These are phyloP conservation scores for Solanum appendiculatum DNA, from an alignment of 257 asterid species.

Conservation along the genomic window DNA sequence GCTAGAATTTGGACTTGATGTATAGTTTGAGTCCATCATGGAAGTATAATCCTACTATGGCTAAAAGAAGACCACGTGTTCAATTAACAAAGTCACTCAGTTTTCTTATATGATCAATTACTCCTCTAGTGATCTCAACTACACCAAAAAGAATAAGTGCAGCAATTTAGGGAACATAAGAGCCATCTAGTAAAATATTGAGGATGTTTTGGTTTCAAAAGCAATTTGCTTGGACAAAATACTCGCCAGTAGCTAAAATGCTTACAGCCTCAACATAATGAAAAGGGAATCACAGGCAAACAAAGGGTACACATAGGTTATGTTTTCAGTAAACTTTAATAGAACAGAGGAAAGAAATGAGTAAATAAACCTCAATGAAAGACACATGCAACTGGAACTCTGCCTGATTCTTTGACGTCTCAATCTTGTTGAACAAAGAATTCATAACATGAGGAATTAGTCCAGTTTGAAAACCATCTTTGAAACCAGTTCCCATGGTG, in stretches of 20 bases:
- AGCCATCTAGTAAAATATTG: neutral
- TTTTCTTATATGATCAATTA: neutral
- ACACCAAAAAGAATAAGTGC: neutral
- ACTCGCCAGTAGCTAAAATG: neutral
- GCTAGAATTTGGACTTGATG: neutral
- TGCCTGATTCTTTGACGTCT: conserved; percentile 63
- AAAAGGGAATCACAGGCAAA: neutral
- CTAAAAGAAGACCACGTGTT: neutral
- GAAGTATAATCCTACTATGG: neutral
- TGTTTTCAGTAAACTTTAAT: neutral
- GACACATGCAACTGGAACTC: conserved; percentile 94
- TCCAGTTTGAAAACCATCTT: conserved; percentile 76
- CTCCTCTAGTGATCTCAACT: neutral
- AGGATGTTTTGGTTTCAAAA: neutral
- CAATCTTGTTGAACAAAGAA: conserved; percentile 80
- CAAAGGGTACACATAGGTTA: neutral
- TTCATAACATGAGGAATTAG: conserved; percentile 85
- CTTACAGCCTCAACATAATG: neutral
- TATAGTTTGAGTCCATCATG: neutral
- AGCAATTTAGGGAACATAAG: neutral
- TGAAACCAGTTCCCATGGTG: conserved; percentile 92
- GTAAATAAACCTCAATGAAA: conserved; percentile 70
- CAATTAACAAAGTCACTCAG: neutral
- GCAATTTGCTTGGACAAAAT: neutral
- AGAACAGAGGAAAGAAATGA: neutral